Percentiles rank a stretch among this genome's conserved stretches.
Evolutionary conservation across 306 rosid species (phyloP).

Genomic region (Cucurbita maxima): DNA sequence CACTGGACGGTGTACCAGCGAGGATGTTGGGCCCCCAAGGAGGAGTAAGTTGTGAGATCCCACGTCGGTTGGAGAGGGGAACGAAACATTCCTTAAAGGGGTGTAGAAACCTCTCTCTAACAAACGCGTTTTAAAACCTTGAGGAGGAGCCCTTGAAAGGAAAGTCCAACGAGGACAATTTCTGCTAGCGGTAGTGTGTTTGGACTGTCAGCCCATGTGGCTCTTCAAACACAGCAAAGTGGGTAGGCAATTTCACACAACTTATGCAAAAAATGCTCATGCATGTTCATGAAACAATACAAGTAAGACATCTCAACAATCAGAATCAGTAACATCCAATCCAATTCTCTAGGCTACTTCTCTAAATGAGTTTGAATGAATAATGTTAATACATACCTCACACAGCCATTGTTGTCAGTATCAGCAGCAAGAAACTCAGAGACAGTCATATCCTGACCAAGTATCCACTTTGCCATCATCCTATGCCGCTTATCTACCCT

Average conservation of each 20-base stretch:
- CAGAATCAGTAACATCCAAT: background rate
- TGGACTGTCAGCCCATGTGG: background rate
- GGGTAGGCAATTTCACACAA: background rate
- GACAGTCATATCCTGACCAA: conserved; percentile 91
- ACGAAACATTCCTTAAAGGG: too few relatives aligned
- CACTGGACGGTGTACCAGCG: too few relatives aligned
- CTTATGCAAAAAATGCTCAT: background rate
- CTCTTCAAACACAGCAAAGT: background rate
- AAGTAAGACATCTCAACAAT: background rate
- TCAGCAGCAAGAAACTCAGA: conserved; percentile 94
- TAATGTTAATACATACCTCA: conserved; percentile 41
- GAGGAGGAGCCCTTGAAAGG: too few relatives aligned
- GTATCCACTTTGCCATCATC: conserved; percentile 91
- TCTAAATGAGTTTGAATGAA: background rate
- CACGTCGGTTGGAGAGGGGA: too few relatives aligned
- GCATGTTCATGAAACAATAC: background rate
- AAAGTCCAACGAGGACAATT: too few relatives aligned
- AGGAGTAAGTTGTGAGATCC: too few relatives aligned
- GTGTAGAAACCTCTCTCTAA: too few relatives aligned
- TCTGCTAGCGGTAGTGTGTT: too few relatives aligned
- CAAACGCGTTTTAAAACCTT: too few relatives aligned
- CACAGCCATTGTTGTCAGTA: conserved; percentile 81
- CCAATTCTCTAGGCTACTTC: background rate
- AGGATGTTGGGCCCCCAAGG: too few relatives aligned
- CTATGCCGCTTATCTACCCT: conserved; percentile 94